phyloP scores from a whole-genome alignment of 1,284 basidiomycete genomes.

The Peniophora sp. region DNA sequence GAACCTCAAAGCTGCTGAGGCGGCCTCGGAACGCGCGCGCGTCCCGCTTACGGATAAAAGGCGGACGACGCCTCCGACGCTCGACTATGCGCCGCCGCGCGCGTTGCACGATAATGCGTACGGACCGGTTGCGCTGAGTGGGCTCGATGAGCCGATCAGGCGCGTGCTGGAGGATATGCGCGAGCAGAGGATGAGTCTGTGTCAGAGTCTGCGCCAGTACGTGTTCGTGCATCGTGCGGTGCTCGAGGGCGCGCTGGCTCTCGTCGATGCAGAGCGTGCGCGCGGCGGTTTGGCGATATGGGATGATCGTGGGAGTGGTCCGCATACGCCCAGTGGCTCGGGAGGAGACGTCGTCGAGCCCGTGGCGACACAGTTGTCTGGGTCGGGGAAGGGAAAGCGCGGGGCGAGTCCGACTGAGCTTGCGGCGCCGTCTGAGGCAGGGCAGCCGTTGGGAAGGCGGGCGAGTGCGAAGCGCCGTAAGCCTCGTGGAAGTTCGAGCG shows the following conservation, averaged over 20 bases:
- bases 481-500: too few relatives aligned
- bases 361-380: too few relatives aligned
- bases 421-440: slow-evolving; percentile 9
- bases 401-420: slow-evolving; percentile 67
- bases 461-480: slow-evolving; percentile 28
- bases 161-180: slow-evolving; percentile 83
- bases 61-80: slow-evolving; percentile 12
- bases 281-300: slow-evolving; percentile 19
- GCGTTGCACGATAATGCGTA: slow-evolving; percentile 37
- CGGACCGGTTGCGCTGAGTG: slow-evolving; percentile 53
- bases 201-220: slow-evolving; percentile 84
- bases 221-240: slow-evolving; percentile 85
- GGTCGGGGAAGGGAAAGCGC: slow-evolving; percentile 44
- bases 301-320: slow-evolving; percentile 16
- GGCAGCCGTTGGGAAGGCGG: slow-evolving; percentile 32
- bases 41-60: too few relatives aligned
- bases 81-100: slow-evolving; percentile 53
- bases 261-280: slow-evolving; percentile 67
- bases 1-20: too few relatives aligned
- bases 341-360: too few relatives aligned
- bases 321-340: too few relatives aligned
- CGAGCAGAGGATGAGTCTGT: slow-evolving; percentile 86
- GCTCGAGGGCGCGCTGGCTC: slow-evolving; percentile 71
- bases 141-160: slow-evolving; percentile 66
- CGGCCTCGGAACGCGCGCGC: too few relatives aligned